Conservation (phyloP, 345 rosid genomes). For the Moringa oleifera region DNA sequence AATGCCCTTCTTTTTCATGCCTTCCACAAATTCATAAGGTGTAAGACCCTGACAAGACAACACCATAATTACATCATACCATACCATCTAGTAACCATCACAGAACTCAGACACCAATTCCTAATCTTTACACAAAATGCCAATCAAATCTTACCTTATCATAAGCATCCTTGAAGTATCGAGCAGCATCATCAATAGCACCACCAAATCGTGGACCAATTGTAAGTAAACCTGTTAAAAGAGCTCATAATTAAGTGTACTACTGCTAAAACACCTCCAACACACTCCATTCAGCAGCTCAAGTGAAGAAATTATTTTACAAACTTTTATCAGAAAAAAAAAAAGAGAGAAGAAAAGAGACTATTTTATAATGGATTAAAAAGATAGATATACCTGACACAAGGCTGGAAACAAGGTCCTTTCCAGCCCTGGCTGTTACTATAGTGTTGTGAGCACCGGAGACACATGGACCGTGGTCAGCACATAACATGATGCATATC, state of each 20-base stretch:
- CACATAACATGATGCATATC: constrained; percentile 97
- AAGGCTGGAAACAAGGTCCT: constrained; percentile 96
- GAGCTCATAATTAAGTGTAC: neutral
- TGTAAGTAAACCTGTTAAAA: constrained; percentile 74
- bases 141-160: constrained; percentile 50
- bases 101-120: constrained; percentile 3
- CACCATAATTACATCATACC: constrained; percentile 7
- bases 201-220: constrained; percentile 99
- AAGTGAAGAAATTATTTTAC: neutral
- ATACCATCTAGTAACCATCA: constrained; percentile 13
- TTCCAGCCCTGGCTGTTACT: constrained; percentile 98
- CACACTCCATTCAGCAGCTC: neutral
- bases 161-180: constrained; percentile 95
- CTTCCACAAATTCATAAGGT: constrained; percentile 86
- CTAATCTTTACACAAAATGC: neutral
- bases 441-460: constrained; percentile 97
- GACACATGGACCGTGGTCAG: constrained; percentile 97
- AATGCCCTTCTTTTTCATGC: constrained; percentile 97
- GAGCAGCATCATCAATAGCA: constrained; percentile 96
- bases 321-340: too few species aligned
- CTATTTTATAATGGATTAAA: neutral
- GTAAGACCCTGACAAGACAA: constrained; percentile 56
- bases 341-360: neutral
- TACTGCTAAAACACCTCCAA: too few species aligned
- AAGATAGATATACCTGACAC: constrained; percentile 50